These are phyloP conservation scores for Clonostachys byssicola DNA, from an alignment of 2,329 filamentous ascomycete genomes.

Conservation along the genomic window DNA sequence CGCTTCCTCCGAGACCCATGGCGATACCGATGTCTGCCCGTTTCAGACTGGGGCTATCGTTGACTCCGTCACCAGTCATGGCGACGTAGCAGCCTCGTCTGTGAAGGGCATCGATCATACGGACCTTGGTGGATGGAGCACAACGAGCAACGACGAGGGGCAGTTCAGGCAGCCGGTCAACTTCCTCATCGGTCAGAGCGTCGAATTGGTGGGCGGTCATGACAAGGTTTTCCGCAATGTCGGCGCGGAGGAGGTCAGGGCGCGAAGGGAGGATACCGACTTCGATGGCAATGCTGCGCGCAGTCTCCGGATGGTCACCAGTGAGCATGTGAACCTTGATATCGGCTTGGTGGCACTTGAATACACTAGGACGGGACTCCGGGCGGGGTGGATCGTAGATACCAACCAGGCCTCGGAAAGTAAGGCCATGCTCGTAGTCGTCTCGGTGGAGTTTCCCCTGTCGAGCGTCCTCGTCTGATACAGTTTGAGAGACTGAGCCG, in stretches of 20 bases:
- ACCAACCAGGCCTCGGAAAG: slow-evolving; percentile 61
- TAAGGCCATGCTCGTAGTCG: slow-evolving; percentile 46
- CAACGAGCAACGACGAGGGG: slow-evolving; percentile 69
- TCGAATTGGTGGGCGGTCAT: slow-evolving; percentile 64
- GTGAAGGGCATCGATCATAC: slow-evolving; percentile 72
- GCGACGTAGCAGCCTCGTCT: slow-evolving; percentile 57
- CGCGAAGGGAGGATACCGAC: slow-evolving; percentile 53
- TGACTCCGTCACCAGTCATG: slow-evolving; percentile 70
- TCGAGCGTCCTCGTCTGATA: slow-evolving; percentile 19
- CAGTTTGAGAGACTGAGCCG: slow-evolving; percentile 3
- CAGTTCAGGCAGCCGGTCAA: slow-evolving; percentile 57
- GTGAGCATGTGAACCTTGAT: slow-evolving; percentile 64
- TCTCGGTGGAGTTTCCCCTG: slow-evolving; percentile 10
- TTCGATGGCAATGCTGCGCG: slow-evolving; percentile 54
- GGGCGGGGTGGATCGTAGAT: slow-evolving; percentile 65
- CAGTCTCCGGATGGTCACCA: slow-evolving; percentile 59
- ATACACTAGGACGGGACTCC: slow-evolving; percentile 51
- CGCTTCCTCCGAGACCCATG: slow-evolving; percentile 61
- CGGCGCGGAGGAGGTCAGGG: slow-evolving; percentile 38
- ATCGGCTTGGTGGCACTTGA: slow-evolving; percentile 51
- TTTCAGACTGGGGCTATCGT: slow-evolving; percentile 64
- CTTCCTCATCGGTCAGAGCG: slow-evolving; percentile 53
- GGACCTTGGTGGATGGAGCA: slow-evolving; percentile 66
- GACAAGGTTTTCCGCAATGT: slow-evolving; percentile 51
- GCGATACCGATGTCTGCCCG: slow-evolving; percentile 66